These are phyloP conservation scores for Lunasporangiospora selenospora DNA, from an alignment of 192 early-diverging fungal species.

Conservation along the genomic window DNA sequence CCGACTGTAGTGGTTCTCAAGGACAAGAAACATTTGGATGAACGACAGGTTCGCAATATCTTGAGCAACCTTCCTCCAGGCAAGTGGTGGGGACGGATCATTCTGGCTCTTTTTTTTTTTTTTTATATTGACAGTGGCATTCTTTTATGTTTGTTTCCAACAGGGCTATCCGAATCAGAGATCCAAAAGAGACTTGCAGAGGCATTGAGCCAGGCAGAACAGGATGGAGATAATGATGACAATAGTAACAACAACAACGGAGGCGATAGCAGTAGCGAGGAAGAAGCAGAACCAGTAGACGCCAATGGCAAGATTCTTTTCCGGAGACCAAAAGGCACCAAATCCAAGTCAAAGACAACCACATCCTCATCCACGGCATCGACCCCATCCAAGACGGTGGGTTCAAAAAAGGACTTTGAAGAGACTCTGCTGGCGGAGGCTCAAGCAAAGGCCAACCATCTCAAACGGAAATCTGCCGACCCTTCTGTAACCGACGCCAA, in stretches of 20 bases:
- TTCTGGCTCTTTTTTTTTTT: constrained; percentile 4
- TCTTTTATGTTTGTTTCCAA: neutral
- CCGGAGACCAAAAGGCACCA: constrained; percentile 32
- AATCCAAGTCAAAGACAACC: neutral
- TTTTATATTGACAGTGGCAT: neutral
- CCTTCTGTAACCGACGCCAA: neutral
- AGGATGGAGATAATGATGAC: neutral
- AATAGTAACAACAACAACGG: constrained; percentile 9
- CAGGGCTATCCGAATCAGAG: constrained; percentile 39
- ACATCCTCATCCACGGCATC: neutral
- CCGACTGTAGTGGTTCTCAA: constrained; percentile 48
- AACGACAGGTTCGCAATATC: constrained; percentile 41
- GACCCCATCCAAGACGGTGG: neutral
- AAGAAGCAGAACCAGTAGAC: constrained; percentile 32
- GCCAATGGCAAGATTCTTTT: constrained; percentile 47
- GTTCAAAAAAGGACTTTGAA: constrained; percentile 24
- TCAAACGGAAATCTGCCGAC: constrained; percentile 18
- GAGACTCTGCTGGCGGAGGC: constrained; percentile 17
- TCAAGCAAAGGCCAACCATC: constrained; percentile 8
- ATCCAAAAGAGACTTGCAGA: constrained; percentile 29
- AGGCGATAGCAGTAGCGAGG: constrained; percentile 5
- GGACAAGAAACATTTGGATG: constrained; percentile 46
- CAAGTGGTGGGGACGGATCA: neutral
- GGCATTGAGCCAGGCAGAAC: constrained; percentile 4
- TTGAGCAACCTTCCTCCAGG: constrained; percentile 39